These are phyloP conservation scores for Tylopilus rubrobrunneus DNA, from an alignment of 768 basidiomycete species.

Conservation along the genomic window DNA sequence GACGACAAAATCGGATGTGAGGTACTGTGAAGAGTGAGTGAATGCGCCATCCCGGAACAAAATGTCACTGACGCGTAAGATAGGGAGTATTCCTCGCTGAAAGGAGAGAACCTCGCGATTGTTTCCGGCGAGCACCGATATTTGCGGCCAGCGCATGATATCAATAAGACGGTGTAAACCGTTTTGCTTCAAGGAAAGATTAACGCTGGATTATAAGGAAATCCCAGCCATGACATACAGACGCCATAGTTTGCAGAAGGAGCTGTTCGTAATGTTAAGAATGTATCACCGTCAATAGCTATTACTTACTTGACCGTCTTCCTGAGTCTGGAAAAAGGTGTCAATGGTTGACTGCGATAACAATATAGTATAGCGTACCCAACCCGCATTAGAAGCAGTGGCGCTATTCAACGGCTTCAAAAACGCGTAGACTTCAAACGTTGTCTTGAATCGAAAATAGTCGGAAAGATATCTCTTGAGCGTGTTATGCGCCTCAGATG, in stretches of 20 bases:
- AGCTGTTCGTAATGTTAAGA: constrained; percentile 25
- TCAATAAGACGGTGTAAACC: constrained; percentile 49
- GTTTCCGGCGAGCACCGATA: constrained; percentile 39
- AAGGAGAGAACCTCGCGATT: constrained; percentile 45
- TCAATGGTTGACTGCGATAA: not conserved
- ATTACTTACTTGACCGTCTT: constrained; percentile 48
- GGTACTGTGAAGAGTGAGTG: constrained; percentile 38
- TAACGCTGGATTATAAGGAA: not conserved
- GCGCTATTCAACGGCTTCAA: constrained; percentile 34
- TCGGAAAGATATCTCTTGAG: constrained; percentile 43
- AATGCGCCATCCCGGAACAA: not conserved
- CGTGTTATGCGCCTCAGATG: constrained; percentile 44
- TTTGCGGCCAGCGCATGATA: constrained; percentile 42
- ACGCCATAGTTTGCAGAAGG: constrained; percentile 36
- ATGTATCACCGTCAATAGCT: constrained; percentile 3
- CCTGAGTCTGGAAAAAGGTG: constrained; percentile 33
- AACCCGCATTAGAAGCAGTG: constrained; percentile 34
- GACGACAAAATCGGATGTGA: constrained; percentile 55
- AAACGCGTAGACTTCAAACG: constrained; percentile 47
- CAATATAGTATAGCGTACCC: constrained; percentile 32
- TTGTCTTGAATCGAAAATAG: constrained; percentile 38
- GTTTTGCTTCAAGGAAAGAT: constrained; percentile 37
- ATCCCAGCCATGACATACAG: constrained; percentile 23
- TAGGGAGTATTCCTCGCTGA: constrained; percentile 50
- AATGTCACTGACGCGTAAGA: constrained; percentile 42